Evolutionary conservation across 495 filamentous ascomycete genomes (phyloP).

Genomic region (Durotheca rogersii): DNA sequence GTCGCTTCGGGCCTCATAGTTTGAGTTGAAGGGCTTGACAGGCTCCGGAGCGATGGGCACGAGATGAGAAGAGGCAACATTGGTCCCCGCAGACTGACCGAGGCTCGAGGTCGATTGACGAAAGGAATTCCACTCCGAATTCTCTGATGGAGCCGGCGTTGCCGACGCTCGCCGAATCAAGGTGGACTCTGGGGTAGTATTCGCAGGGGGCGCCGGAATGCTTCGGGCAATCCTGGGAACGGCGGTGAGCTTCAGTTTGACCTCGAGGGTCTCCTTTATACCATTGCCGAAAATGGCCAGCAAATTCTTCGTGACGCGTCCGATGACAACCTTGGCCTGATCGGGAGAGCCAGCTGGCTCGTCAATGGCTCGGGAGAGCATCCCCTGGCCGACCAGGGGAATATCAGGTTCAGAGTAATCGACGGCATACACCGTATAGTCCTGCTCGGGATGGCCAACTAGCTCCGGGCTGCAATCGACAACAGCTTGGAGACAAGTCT

Average conservation of each 20-base stretch:
- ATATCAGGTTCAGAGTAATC: conserved; percentile 94
- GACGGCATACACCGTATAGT: conserved; percentile 95
- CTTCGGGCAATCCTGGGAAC: conserved; percentile 70
- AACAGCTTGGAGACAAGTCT: conserved; percentile 86
- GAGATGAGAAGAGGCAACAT: not conserved
- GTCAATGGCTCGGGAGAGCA: conserved; percentile 83
- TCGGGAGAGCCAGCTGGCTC: conserved; percentile 54
- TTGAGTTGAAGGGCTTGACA: conserved; percentile 18
- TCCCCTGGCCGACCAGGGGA: conserved; percentile 91
- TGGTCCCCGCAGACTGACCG: conserved; percentile 25
- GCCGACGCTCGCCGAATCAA: conserved; percentile 20
- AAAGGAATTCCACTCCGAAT: conserved; percentile 53
- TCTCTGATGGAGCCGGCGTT: conserved; percentile 33
- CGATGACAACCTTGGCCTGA: conserved; percentile 77
- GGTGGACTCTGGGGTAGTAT: conserved; percentile 33
- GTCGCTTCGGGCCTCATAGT: conserved; percentile 19
- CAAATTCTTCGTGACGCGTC: conserved; percentile 81
- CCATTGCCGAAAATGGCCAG: conserved; percentile 80
- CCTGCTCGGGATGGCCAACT: conserved; percentile 75
- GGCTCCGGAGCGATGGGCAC: conserved; percentile 27
- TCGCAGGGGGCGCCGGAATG: conserved; percentile 59
- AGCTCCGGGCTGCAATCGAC: conserved; percentile 78
- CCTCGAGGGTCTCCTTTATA: conserved; percentile 87
- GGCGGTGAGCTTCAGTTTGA: conserved; percentile 83
- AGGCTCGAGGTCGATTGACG: conserved; percentile 45